phyloP scores from a whole-genome alignment of 2,329 filamentous ascomycete genomes.

The Diaporthe longicolla region DNA sequence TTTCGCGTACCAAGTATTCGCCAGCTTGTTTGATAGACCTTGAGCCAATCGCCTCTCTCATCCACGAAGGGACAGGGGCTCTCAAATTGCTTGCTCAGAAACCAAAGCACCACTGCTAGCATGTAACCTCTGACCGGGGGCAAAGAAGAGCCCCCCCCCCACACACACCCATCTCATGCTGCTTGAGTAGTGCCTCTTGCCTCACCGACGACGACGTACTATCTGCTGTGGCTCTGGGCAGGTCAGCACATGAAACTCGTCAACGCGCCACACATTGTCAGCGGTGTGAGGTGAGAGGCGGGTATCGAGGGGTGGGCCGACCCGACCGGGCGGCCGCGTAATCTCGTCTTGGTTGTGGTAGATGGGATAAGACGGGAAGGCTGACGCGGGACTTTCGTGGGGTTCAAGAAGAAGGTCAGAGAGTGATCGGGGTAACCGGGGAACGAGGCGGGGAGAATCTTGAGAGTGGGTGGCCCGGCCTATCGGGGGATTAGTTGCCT shows the following conservation, averaged over 20 bases:
- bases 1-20: not conserved
- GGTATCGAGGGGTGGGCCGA: slow-evolving; percentile 19
- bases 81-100: not conserved
- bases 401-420: not conserved
- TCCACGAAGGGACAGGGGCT: too few species aligned
- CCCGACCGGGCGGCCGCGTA: slow-evolving; percentile 32
- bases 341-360: not conserved
- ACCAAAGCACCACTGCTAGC: not conserved
- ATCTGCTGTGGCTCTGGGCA: not conserved
- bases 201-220: not conserved
- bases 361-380: not conserved
- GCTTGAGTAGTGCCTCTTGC: not conserved
- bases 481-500: not conserved
- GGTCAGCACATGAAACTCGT: slow-evolving; percentile 14
- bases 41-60: not conserved
- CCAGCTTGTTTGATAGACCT: slow-evolving; percentile 7
- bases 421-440: not conserved
- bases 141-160: not conserved
- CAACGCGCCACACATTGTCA: slow-evolving; percentile 5
- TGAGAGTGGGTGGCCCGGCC: not conserved
- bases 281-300: slow-evolving; percentile 3
- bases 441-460: not conserved
- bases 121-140: too few species aligned
- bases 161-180: not conserved
- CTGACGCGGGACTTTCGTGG: not conserved